Conservation (phyloP, 352 stramenopile species). For the Pythium grandisporangium region DNA sequence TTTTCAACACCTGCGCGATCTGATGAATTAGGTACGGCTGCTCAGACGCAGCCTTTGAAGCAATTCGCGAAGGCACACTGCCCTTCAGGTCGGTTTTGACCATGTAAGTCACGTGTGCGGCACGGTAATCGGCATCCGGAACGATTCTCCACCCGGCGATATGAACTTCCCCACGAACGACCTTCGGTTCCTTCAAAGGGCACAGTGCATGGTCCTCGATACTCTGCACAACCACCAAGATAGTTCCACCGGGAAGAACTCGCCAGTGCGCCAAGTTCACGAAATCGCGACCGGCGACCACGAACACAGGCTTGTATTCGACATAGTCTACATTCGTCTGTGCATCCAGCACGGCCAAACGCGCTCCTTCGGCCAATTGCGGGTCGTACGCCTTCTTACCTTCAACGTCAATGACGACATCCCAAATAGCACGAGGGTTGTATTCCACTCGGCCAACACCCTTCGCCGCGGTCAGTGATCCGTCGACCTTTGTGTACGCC, state of each 20-base stretch:
- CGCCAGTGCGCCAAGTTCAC: constrained; percentile 66
- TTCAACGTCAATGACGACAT: constrained; percentile 35
- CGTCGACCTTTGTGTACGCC: constrained; percentile 56
- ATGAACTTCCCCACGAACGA: constrained; percentile 58
- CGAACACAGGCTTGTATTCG: constrained; percentile 75
- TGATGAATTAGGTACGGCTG: constrained; percentile 56
- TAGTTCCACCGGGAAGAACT: constrained; percentile 45
- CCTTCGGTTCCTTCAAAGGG: constrained; percentile 57
- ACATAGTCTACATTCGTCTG: constrained; percentile 64
- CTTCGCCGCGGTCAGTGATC: constrained; percentile 49
- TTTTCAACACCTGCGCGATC: constrained; percentile 44
- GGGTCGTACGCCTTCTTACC: constrained; percentile 46
- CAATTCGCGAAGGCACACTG: constrained; percentile 51
- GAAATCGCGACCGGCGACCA: constrained; percentile 67
- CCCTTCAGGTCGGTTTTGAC: constrained; percentile 68
- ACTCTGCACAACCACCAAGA: constrained; percentile 57
- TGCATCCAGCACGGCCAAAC: constrained; percentile 28
- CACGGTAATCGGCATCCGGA: constrained; percentile 43
- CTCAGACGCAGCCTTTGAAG: constrained; percentile 47
- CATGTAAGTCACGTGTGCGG: constrained; percentile 53
- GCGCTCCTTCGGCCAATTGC: constrained; percentile 34
- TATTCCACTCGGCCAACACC: constrained; percentile 40
- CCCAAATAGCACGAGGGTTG: constrained; percentile 41
- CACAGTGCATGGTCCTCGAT: constrained; percentile 47
- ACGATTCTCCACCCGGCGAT: constrained; percentile 59